Conservation (phyloP, 331 rosid species). For the Erythrophleum ivorense region DNA sequence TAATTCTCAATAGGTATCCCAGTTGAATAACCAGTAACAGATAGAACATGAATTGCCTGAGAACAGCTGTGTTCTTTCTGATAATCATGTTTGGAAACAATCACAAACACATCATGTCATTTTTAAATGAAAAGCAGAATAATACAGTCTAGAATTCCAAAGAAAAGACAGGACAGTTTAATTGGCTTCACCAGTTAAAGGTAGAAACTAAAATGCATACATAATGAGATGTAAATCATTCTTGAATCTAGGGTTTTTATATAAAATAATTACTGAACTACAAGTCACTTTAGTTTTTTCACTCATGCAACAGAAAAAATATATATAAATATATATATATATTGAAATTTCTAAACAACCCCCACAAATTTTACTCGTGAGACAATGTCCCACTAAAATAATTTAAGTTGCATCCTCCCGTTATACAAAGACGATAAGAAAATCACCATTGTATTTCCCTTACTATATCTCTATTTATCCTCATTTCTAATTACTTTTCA, state of each 20-base stretch:
- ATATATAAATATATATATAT: too few species aligned
- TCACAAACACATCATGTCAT: conserved; percentile 1
- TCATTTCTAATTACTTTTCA: conserved; percentile 21
- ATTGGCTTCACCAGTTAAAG: not conserved
- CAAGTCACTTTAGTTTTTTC: not conserved
- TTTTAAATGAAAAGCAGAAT: conserved; percentile 29
- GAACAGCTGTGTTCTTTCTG: not conserved
- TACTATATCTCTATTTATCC: not conserved
- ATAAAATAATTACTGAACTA: not conserved
- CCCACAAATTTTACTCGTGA: not conserved
- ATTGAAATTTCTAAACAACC: not conserved
- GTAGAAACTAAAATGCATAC: not conserved
- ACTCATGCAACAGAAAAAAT: too few species aligned
- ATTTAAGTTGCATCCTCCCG: not conserved
- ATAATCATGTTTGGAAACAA: not conserved
- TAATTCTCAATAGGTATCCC: conserved; percentile 15
- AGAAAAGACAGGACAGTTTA: not conserved
- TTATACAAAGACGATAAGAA: conserved; percentile 24
- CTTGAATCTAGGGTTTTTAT: not conserved
- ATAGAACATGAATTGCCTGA: conserved; percentile 20
- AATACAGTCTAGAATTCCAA: not conserved
- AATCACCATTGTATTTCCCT: not conserved
- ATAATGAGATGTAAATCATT: not conserved
- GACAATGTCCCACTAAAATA: not conserved
- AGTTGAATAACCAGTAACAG: not conserved